Evolutionary conservation across 805 yeast genomes (phyloP).

Genomic region (Metschnikowia drakensbergensis): DNA sequence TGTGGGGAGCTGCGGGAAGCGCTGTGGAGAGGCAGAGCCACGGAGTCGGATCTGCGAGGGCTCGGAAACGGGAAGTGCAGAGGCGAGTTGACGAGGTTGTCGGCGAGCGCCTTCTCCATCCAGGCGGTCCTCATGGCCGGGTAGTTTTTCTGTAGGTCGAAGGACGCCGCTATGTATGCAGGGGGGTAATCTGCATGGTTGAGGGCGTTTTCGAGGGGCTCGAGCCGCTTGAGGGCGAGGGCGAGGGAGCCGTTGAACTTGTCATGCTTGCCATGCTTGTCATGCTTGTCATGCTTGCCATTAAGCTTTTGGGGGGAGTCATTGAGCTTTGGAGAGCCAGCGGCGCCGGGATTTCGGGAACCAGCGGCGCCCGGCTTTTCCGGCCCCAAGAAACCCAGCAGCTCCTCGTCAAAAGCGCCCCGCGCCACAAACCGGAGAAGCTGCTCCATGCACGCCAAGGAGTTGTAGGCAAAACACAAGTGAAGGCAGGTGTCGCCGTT

Average conservation of each 20-base stretch:
- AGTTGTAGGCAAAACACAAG: slow-evolving; percentile 57
- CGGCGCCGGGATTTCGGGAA: too few species aligned
- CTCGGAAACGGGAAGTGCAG: not conserved
- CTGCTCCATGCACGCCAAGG: slow-evolving; percentile 44
- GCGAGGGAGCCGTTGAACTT: too few species aligned
- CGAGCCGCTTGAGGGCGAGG: slow-evolving; percentile 10
- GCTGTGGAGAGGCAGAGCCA: not conserved
- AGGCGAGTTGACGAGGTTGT: slow-evolving; percentile 4
- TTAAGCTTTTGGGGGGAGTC: too few species aligned
- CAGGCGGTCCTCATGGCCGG: slow-evolving; percentile 9
- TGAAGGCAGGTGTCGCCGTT: slow-evolving; percentile 39
- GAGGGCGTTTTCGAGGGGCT: slow-evolving; percentile 26
- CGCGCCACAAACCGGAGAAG: slow-evolving; percentile 14
- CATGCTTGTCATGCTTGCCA: too few species aligned
- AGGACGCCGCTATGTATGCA: slow-evolving; percentile 29
- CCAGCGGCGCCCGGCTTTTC: too few species aligned
- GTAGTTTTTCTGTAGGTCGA: slow-evolving; percentile 26
- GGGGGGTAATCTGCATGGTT: slow-evolving; percentile 59
- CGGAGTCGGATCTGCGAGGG: not conserved
- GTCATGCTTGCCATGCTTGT: too few species aligned
- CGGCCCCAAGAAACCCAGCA: too few species aligned
- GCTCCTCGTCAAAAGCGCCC: too few species aligned
- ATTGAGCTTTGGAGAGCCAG: too few species aligned
- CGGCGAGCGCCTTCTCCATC: slow-evolving; percentile 10
- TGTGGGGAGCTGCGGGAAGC: not conserved